A percentile compares a stretch with the other conserved stretches of the same genome.
These are phyloP conservation scores for Linnemannia elongata DNA, from an alignment of 192 early-diverging fungal species.

Conservation along the genomic window DNA sequence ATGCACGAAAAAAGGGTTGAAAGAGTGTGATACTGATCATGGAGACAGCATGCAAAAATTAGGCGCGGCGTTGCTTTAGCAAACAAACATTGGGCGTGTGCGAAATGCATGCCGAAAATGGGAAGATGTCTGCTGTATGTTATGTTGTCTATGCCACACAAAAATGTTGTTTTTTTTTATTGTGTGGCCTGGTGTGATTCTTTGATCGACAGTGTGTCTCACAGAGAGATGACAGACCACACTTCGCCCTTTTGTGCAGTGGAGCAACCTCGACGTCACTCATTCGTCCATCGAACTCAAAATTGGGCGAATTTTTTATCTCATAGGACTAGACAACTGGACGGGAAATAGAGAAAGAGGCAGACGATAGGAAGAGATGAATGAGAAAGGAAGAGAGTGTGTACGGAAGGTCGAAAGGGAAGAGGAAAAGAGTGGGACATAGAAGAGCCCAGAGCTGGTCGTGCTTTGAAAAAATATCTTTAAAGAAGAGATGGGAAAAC, in stretches of 20 bases:
- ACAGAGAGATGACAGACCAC: background rate
- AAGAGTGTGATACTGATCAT: too few relatives aligned
- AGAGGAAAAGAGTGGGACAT: background rate
- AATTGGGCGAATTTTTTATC: background rate
- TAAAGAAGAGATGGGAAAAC: background rate
- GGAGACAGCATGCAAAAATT: too few relatives aligned
- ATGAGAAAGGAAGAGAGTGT: too few relatives aligned
- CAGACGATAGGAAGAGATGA: too few relatives aligned
- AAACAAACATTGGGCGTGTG: too few relatives aligned
- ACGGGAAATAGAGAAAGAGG: background rate
- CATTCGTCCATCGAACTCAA: background rate
- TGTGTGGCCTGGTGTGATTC: background rate
- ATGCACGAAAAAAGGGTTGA: too few relatives aligned
- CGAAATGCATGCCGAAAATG: too few relatives aligned
- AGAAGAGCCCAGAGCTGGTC: background rate
- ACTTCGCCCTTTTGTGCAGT: background rate
- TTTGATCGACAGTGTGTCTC: background rate
- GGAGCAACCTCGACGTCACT: background rate
- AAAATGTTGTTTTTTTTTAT: background rate
- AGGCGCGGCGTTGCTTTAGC: too few relatives aligned
- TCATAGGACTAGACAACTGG: too few relatives aligned
- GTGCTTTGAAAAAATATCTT: background rate
- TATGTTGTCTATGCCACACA: too few relatives aligned
- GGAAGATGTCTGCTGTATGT: too few relatives aligned
- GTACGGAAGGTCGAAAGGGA: background rate